Conservation (phyloP, 2,329 filamentous ascomycete species). For the Dactylellina parvicollis region DNA sequence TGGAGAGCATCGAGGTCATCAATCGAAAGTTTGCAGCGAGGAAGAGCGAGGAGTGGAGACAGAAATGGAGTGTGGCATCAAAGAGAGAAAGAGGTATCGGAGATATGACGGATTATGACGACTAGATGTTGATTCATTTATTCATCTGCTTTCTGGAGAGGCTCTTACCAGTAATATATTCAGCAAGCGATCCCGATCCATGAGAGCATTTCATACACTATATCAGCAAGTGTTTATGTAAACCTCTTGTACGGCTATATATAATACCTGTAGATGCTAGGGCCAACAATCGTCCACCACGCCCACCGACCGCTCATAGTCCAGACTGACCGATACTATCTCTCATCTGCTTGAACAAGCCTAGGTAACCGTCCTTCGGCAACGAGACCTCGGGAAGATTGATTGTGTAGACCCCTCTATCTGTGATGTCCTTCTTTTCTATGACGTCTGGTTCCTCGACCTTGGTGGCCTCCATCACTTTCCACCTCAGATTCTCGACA, state of each 20-base stretch:
- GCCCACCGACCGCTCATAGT: constrained; percentile 9
- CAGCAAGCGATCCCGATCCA: no score
- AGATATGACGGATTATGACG: constrained; percentile 50
- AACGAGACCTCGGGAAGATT: constrained; percentile 61
- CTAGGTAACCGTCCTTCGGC: constrained; percentile 63
- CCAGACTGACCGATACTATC: constrained; percentile 58
- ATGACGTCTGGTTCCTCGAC: constrained; percentile 65
- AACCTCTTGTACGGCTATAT: no score
- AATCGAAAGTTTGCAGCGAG: constrained; percentile 70
- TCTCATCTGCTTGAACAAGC: constrained; percentile 70
- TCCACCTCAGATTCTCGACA: constrained; percentile 80
- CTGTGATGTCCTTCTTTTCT: constrained; percentile 57
- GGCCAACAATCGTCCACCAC: not conserved
- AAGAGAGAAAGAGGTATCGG: constrained; percentile 48
- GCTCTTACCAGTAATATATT: no score
- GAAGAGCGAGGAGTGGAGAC: constrained; percentile 63
- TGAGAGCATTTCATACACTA: no score
- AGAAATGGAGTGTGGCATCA: constrained; percentile 57
- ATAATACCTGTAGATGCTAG: constrained; percentile 2
- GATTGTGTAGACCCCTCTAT: constrained; percentile 59
- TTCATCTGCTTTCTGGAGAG: no score
- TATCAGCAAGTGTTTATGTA: no score
- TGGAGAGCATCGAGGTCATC: constrained; percentile 70
- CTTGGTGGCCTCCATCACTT: constrained; percentile 77
- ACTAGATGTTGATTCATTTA: no score